Conservation (phyloP, 2,329 filamentous ascomycete species). For the Colletotrichum nymphaeae region DNA sequence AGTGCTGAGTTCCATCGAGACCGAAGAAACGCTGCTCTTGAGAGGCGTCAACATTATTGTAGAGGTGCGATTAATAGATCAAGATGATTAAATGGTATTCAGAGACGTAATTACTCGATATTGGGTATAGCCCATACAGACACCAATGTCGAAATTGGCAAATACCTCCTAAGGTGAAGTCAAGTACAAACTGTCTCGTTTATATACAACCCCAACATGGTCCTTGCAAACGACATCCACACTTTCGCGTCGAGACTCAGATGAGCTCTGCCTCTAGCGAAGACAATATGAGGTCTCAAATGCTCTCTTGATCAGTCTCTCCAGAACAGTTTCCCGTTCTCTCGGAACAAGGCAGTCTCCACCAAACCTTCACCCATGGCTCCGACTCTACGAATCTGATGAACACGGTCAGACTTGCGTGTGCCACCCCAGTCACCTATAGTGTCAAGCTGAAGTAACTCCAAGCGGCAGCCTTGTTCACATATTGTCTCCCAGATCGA, state of each 20-base stretch:
- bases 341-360: background rate
- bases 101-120: background rate
- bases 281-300: background rate
- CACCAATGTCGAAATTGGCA: background rate
- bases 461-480: background rate
- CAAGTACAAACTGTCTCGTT: background rate
- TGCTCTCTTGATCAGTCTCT: background rate
- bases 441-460: constrained; percentile 1
- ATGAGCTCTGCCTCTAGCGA: background rate
- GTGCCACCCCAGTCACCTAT: background rate
- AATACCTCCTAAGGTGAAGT: background rate
- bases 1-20: background rate
- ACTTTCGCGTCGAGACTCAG: background rate
- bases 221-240: background rate
- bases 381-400: constrained; percentile 3
- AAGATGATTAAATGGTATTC: background rate
- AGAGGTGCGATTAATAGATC: background rate
- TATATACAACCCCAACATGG: background rate
- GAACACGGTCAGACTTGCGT: constrained; percentile 3
- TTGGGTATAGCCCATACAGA: background rate
- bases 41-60: background rate
- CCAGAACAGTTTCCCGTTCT: background rate
- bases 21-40: background rate
- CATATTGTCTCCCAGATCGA: constrained; percentile 1
- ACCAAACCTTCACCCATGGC: background rate